Percentiles rank a stretch among this genome's conserved stretches.
These are phyloP conservation scores for Tuber brumale DNA, from an alignment of 495 filamentous ascomycete genomes.

Conservation along the genomic window DNA sequence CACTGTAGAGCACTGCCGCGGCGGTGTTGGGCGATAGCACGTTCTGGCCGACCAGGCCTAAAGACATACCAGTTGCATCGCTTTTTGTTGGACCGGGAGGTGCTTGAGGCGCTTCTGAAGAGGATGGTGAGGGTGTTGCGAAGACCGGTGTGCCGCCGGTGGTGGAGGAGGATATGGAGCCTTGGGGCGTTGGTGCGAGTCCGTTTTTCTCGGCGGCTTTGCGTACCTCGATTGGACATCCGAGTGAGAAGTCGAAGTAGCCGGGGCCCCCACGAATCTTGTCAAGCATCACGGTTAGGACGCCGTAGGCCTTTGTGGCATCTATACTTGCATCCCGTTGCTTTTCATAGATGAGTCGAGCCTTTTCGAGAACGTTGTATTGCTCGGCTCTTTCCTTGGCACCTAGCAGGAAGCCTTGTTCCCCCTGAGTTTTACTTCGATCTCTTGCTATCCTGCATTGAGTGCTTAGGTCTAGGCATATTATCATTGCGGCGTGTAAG, in stretches of 20 bases:
- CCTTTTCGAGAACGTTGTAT: conserved; percentile 30
- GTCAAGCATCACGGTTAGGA: conserved; percentile 29
- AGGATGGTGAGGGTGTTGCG: conserved; percentile 25
- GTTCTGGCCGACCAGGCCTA: conserved; percentile 34
- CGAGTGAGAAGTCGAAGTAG: conserved; percentile 7
- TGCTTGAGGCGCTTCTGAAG: conserved; percentile 14
- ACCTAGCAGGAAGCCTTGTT: background rate
- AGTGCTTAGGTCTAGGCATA: conserved; percentile 63
- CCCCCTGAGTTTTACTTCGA: conserved; percentile 17
- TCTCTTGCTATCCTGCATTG: conserved; percentile 24
- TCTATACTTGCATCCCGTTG: conserved; percentile 26
- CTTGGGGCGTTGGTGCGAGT: background rate
- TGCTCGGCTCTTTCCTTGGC: conserved; percentile 18
- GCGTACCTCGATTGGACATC: background rate
- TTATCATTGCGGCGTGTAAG: conserved; percentile 79
- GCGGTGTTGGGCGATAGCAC: conserved; percentile 24
- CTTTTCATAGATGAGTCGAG: conserved; percentile 27
- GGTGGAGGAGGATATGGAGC: conserved; percentile 10
- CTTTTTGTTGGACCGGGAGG: conserved; percentile 23
- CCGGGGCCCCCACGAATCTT: conserved; percentile 27
- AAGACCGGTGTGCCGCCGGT: conserved; percentile 21
- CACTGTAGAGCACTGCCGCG: conserved; percentile 28
- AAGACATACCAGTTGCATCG: conserved; percentile 27
- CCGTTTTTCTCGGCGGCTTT: conserved; percentile 8
- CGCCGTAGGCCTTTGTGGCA: conserved; percentile 27